Conservation (phyloP, 257 asterid genomes). For the Jasminum sambac region DNA sequence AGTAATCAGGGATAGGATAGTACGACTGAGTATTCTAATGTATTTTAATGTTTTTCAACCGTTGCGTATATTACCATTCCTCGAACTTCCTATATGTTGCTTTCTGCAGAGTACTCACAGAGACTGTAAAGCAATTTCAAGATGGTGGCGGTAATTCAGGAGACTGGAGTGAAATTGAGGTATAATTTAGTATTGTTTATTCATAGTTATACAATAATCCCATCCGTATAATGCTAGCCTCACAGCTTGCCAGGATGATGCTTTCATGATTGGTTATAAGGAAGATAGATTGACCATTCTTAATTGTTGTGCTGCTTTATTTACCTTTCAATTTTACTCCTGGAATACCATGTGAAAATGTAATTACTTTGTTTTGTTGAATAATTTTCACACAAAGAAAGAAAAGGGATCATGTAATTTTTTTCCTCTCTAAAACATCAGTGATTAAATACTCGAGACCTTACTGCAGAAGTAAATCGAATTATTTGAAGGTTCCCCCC, state of each 20-base stretch:
- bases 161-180: conserved; percentile 89
- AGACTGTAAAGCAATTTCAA: conserved; percentile 73
- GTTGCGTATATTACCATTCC: neutral
- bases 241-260: conserved; percentile 1
- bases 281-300: neutral
- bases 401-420: neutral
- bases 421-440: neutral
- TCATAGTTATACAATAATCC: neutral
- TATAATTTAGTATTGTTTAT: conserved; percentile 23
- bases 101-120: conserved; percentile 65
- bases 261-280: conserved; percentile 12
- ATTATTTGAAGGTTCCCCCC: neutral
- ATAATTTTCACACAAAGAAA: neutral
- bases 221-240: conserved; percentile 14
- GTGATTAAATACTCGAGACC: neutral
- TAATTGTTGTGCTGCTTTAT: neutral
- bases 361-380: neutral
- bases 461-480: conserved; percentile 7
- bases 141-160: conserved; percentile 55
- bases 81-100: conserved; percentile 22
- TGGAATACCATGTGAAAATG: neutral
- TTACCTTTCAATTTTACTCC: neutral
- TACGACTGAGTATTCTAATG: neutral
- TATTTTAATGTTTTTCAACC: conserved; percentile 5
- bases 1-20: neutral